Evolutionary conservation across 139 green algal species (phyloP).

Genomic region (Nannochloris sp.): DNA sequence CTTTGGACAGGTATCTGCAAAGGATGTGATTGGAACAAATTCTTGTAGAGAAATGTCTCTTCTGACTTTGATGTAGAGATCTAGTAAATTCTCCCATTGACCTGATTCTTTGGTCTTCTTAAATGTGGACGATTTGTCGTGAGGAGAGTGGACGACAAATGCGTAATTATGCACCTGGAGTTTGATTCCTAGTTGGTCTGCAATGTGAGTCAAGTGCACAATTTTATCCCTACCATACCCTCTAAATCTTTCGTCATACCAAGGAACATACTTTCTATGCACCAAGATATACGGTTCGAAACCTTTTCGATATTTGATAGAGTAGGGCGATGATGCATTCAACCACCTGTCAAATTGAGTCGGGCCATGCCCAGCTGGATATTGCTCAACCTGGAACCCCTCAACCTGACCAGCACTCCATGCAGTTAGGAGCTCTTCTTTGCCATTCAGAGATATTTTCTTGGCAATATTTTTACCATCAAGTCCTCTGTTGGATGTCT

Average conservation of each 20-base stretch:
- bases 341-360: conserved; percentile 7
- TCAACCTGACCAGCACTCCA: background rate
- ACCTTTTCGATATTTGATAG: conserved; percentile 23
- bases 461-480: background rate
- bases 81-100: conserved; percentile 6
- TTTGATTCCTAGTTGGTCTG: conserved; percentile 1
- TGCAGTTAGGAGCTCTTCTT: background rate
- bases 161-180: conserved; percentile 18
- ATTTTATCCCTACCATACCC: conserved; percentile 37
- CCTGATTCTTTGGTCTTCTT: conserved; percentile 8
- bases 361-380: background rate
- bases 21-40: conserved; percentile 9
- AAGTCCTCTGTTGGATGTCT: background rate
- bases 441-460: background rate
- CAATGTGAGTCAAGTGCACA: conserved; percentile 9
- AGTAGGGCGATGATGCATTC: conserved; percentile 12
- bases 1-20: background rate
- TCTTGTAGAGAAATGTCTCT: background rate
- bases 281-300: conserved; percentile 39
- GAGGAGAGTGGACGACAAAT: conserved; percentile 32
- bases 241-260: conserved; percentile 42
- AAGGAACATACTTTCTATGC: conserved; percentile 22
- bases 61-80: conserved; percentile 7
- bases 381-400: conserved; percentile 8
- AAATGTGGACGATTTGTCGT: conserved; percentile 14